These are phyloP conservation scores for Aspergillus eucalypticola DNA, from an alignment of 2,329 filamentous ascomycete genomes.

Conservation along the genomic window DNA sequence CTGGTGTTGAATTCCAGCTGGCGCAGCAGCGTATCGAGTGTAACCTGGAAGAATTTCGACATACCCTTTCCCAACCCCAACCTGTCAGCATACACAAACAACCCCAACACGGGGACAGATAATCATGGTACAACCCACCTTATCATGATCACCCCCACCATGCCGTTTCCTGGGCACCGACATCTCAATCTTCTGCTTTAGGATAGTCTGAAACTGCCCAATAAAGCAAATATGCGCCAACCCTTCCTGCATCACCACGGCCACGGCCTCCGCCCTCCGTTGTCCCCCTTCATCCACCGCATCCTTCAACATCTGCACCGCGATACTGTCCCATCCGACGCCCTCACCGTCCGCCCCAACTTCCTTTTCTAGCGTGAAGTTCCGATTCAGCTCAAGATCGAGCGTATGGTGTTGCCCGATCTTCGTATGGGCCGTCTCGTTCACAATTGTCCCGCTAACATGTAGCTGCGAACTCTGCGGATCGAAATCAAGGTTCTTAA, in stretches of 20 bases:
- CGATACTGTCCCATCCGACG: constrained; percentile 84
- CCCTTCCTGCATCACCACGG: constrained; percentile 87
- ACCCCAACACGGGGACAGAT: neutral
- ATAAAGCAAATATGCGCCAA: constrained; percentile 54
- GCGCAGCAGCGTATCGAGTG: constrained; percentile 71
- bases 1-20: constrained; percentile 69
- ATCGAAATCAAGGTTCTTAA: constrained; percentile 69
- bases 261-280: constrained; percentile 78
- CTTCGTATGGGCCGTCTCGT: constrained; percentile 68
- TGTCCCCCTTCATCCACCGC: constrained; percentile 69
- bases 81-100: neutral
- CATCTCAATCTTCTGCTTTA: constrained; percentile 52
- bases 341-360: constrained; percentile 49
- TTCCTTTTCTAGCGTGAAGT: constrained; percentile 85
- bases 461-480: constrained; percentile 67
- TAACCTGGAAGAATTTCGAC: constrained; percentile 75
- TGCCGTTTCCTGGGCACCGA: constrained; percentile 50
- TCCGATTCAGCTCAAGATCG: constrained; percentile 82
- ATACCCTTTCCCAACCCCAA: constrained; percentile 55
- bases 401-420: constrained; percentile 69
- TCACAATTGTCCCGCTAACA: constrained; percentile 65
- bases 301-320: constrained; percentile 73
- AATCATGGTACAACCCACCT: constrained; percentile 29
- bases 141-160: constrained; percentile 52
- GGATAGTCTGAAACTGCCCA: constrained; percentile 51